Evolutionary conservation across 352 stramenopile species (phyloP).

Genomic region (Pythium plurisporium): DNA sequence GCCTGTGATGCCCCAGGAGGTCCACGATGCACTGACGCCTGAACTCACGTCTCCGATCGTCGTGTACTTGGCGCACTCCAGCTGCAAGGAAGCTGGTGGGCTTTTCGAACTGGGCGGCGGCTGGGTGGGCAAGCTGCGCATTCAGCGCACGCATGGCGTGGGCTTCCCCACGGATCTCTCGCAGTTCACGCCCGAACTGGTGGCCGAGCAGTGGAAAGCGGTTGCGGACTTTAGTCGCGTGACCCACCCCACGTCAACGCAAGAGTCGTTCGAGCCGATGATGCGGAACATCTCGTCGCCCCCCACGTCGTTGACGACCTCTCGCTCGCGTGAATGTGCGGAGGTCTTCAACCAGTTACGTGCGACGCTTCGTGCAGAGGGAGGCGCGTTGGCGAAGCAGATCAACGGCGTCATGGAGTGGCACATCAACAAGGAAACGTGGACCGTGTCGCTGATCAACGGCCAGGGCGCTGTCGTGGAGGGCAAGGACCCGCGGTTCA

Average conservation of each 20-base stretch:
- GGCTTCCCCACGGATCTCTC: constrained; percentile 55
- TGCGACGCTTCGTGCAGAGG: constrained; percentile 36
- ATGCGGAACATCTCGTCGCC: constrained; percentile 59
- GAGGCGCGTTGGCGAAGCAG: constrained; percentile 42
- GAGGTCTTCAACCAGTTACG: constrained; percentile 57
- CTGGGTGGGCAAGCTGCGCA: constrained; percentile 59
- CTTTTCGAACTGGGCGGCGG: constrained; percentile 62
- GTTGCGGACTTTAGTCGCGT: constrained; percentile 61
- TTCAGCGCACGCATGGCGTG: constrained; percentile 66
- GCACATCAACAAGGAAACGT: constrained; percentile 69
- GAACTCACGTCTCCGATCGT: constrained; percentile 64
- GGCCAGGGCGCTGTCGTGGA: constrained; percentile 44
- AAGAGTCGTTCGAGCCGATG: constrained; percentile 74
- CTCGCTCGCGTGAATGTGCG: constrained; percentile 45
- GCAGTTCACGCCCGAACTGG: constrained; percentile 57
- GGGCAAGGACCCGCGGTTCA: constrained; percentile 40
- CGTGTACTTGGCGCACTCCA: constrained; percentile 56
- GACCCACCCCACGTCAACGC: constrained; percentile 60
- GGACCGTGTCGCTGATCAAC: constrained; percentile 56
- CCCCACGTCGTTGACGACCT: constrained; percentile 50
- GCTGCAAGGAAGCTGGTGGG: constrained; percentile 44
- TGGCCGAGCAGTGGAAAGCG: constrained; percentile 64
- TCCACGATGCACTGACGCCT: constrained; percentile 49
- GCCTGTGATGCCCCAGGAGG: constrained; percentile 57
- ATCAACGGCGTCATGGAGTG: constrained; percentile 62